A percentile compares a stretch with the other conserved stretches of the same genome.
Conservation (phyloP, 495 filamentous ascomycete genomes). For the Penicillium samsonianum region DNA sequence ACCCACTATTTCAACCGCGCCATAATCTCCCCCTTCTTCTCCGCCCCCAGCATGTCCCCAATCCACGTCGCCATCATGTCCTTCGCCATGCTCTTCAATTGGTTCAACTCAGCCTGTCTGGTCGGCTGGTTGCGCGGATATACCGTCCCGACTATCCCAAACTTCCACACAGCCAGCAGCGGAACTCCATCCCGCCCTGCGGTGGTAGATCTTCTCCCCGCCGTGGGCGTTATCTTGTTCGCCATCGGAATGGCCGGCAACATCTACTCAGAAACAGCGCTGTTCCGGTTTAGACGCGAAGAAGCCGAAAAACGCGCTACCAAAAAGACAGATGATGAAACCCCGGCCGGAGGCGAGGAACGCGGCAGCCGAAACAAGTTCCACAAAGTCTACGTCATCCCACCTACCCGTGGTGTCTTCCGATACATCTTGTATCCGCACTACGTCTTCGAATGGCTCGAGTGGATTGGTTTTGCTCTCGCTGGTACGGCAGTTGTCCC, state of each 20-base stretch:
- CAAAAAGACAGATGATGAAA: conserved; percentile 39
- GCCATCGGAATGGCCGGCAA: conserved; percentile 74
- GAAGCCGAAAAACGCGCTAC: conserved; percentile 43
- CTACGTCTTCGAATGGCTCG: conserved; percentile 92
- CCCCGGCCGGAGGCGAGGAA: conserved; percentile 35
- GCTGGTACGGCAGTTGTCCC: conserved; percentile 45
- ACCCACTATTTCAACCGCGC: conserved; percentile 91
- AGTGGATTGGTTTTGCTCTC: conserved; percentile 89
- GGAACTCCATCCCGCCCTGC: conserved; percentile 3
- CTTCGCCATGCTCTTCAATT: conserved; percentile 67
- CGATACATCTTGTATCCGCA: conserved; percentile 83
- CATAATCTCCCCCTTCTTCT: conserved; percentile 70
- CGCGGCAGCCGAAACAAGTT: conserved; percentile 30
- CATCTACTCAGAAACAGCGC: conserved; percentile 69
- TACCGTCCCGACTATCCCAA: conserved; percentile 40
- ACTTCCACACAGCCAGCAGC: conserved; percentile 12
- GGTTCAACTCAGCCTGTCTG: conserved; percentile 73
- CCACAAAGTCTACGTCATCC: conserved; percentile 89
- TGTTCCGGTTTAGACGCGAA: conserved; percentile 59
- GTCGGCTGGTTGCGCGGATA: conserved; percentile 72
- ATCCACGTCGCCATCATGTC: conserved; percentile 67
- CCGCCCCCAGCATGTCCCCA: conserved; percentile 89
- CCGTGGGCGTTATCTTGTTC: conserved; percentile 60
- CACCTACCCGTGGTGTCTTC: conserved; percentile 83
- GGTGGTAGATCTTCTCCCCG: conserved; percentile 13